Evolutionary conservation across 768 basidiomycete species (phyloP).

Genomic region (Auriscalpium vulgare): DNA sequence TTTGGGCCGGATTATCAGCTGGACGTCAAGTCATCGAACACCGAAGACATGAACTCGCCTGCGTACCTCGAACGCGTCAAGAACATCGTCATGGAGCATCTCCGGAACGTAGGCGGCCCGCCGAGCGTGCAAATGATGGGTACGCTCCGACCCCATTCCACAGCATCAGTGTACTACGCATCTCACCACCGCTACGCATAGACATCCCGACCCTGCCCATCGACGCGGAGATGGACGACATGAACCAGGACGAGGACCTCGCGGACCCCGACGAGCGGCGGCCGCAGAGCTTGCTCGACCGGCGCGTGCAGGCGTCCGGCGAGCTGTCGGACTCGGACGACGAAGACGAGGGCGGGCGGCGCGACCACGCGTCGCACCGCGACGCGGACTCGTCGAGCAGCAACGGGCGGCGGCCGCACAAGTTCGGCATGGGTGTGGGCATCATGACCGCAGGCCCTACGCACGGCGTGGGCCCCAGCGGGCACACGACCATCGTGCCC

Average conservation of each 20-base stretch:
- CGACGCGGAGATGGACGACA: slow-evolving; percentile 78
- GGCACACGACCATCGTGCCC: slow-evolving; percentile 12
- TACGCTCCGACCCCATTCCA: slow-evolving; percentile 23
- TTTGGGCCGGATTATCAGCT: slow-evolving; percentile 97
- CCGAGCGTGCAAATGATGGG: slow-evolving; percentile 91
- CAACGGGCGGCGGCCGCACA: slow-evolving; percentile 21
- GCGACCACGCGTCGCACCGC: slow-evolving; percentile 52
- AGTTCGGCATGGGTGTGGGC: slow-evolving; percentile 59
- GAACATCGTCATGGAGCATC: slow-evolving; percentile 84
- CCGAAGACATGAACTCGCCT: slow-evolving; percentile 89
- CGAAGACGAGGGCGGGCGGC: slow-evolving; percentile 84
- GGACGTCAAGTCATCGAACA: slow-evolving; percentile 90
- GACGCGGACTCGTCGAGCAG: slow-evolving; percentile 22
- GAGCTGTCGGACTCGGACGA: slow-evolving; percentile 97
- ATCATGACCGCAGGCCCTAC: slow-evolving; percentile 61
- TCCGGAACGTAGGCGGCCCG: slow-evolving; percentile 78
- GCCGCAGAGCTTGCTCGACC: slow-evolving; percentile 71
- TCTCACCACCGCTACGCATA: slow-evolving; percentile 22
- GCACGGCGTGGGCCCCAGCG: slow-evolving; percentile 68
- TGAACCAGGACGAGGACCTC: slow-evolving; percentile 76
- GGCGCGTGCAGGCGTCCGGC: slow-evolving; percentile 73
- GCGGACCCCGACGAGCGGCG: slow-evolving; percentile 70
- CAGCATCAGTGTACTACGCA: background rate
- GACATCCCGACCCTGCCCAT: slow-evolving; percentile 81
- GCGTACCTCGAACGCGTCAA: slow-evolving; percentile 93